Percentiles rank a stretch among this genome's conserved stretches.
These are phyloP conservation scores for Rhodocollybia butyracea DNA, from an alignment of 768 basidiomycete species.

Conservation along the genomic window DNA sequence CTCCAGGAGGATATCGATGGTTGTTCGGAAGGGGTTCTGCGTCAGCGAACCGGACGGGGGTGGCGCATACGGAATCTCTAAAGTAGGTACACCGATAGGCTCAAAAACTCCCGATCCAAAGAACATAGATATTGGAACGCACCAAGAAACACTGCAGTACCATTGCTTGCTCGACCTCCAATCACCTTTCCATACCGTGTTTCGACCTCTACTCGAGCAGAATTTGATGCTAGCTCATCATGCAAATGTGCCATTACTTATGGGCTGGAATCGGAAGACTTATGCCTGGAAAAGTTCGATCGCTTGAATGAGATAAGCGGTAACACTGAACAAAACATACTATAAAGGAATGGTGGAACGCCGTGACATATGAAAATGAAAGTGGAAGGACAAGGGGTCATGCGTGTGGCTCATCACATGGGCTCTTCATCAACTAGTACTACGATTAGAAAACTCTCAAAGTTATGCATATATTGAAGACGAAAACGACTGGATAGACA, in stretches of 20 bases:
- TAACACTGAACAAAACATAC: too few relatives aligned
- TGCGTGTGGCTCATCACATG: too few relatives aligned
- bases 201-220: conserved; percentile 41
- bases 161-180: conserved; percentile 60
- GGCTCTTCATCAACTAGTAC: too few relatives aligned
- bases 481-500: too few relatives aligned
- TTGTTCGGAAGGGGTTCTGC: conserved; percentile 50
- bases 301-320: too few relatives aligned
- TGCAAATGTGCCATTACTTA: conserved; percentile 45
- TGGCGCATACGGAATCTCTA: conserved; percentile 74
- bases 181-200: conserved; percentile 55
- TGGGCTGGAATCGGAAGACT: too few relatives aligned
- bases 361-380: not conserved
- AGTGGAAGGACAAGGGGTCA: not conserved
- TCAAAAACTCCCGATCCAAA: too few relatives aligned
- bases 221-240: conserved; percentile 46
- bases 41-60: conserved; percentile 66
- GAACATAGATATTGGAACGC: conserved; percentile 15
- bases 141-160: conserved; percentile 66
- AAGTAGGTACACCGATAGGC: not conserved
- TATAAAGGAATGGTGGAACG: too few relatives aligned
- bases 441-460: too few relatives aligned
- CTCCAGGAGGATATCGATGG: conserved; percentile 50
- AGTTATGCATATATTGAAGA: too few relatives aligned
- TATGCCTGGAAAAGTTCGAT: too few relatives aligned